A percentile compares a stretch with the other conserved stretches of the same genome.
phyloP scores from a whole-genome alignment of 495 filamentous ascomycete genomes.

The Trichoderma gamsii region DNA sequence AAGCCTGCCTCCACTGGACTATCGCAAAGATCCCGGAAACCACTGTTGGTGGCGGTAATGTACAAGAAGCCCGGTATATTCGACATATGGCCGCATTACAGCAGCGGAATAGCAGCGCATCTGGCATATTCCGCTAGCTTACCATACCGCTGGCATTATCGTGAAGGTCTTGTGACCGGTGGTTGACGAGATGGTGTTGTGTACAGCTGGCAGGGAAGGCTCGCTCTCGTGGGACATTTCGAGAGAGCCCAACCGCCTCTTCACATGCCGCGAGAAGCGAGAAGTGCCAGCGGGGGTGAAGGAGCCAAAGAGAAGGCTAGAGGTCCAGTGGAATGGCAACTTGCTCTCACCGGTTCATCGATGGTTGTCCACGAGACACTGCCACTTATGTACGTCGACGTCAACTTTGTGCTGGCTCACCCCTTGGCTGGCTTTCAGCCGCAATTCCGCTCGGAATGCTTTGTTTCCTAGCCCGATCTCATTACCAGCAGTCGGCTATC shows the following conservation, averaged over 20 bases:
- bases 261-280: background rate
- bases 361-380: background rate
- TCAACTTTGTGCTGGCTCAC: background rate
- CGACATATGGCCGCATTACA: background rate
- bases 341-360: background rate
- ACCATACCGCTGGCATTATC: background rate
- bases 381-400: slow-evolving; percentile 5
- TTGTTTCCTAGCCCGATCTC: background rate
- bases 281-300: background rate
- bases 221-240: background rate
- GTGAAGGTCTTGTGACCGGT: background rate
- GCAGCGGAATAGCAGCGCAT: background rate
- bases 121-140: background rate
- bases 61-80: background rate
- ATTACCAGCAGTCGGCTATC: background rate
- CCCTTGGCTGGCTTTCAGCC: background rate
- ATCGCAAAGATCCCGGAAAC: background rate
- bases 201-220: background rate
- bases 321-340: background rate
- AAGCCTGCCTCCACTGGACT: background rate
- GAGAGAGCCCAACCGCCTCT: background rate
- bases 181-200: background rate
- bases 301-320: background rate
- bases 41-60: background rate
- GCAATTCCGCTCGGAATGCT: background rate